Evolutionary conservation across 495 filamentous ascomycete species (phyloP).

Genomic region (Sordaria brevicollis): DNA sequence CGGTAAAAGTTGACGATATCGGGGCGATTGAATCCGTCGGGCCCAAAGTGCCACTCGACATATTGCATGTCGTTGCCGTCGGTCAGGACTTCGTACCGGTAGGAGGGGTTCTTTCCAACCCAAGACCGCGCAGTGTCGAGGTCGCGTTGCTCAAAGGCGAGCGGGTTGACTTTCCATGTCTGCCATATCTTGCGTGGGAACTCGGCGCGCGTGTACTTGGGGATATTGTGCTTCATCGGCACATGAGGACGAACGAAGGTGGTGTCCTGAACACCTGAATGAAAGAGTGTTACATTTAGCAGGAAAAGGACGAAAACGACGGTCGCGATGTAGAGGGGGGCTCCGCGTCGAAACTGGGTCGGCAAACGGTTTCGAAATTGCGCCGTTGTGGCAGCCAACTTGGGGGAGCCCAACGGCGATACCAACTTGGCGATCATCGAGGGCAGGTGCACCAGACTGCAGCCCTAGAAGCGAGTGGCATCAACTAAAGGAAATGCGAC

Average conservation of each 20-base stretch:
- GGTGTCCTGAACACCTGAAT: constrained; percentile 10
- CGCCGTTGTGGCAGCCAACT: constrained; percentile 22
- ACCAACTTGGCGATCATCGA: constrained; percentile 28
- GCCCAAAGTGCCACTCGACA: constrained; percentile 48
- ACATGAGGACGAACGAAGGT: background rate
- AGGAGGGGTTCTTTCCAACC: constrained; percentile 45
- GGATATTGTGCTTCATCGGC: background rate
- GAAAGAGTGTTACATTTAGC: constrained; percentile 33
- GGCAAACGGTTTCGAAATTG: constrained; percentile 28
- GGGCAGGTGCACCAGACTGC: constrained; percentile 1
- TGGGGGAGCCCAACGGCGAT: constrained; percentile 27
- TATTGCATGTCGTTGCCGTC: constrained; percentile 50
- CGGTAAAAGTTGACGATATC: constrained; percentile 51
- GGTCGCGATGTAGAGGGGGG: constrained; percentile 23
- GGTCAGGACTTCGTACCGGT: constrained; percentile 55
- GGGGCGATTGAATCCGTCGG: constrained; percentile 45
- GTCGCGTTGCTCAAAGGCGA: constrained; percentile 48
- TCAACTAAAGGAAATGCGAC: constrained; percentile 6
- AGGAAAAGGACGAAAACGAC: constrained; percentile 29
- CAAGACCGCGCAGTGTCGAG: constrained; percentile 43
- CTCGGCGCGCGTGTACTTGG: constrained; percentile 10
- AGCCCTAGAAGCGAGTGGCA: constrained; percentile 10
- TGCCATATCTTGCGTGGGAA: constrained; percentile 49
- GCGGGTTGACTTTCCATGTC: constrained; percentile 53
- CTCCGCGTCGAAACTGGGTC: constrained; percentile 24